Evolutionary conservation across 2,329 filamentous ascomycete species (phyloP).

Genomic region (Colletotrichum tanaceti): DNA sequence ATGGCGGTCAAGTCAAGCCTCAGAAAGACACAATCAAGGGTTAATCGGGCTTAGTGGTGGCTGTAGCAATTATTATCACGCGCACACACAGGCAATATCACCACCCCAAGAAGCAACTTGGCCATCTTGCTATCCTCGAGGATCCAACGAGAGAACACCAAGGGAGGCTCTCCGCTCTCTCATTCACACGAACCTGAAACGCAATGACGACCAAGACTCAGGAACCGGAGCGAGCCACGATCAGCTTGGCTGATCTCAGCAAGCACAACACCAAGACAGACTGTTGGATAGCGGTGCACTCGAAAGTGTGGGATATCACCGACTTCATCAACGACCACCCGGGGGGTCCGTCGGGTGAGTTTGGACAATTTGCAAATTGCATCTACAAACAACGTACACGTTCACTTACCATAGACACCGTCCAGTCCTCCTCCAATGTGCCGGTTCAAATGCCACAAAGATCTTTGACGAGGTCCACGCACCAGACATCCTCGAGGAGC

Average conservation of each 20-base stretch:
- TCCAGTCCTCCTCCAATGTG: slow-evolving; percentile 57
- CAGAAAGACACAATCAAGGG: neutral
- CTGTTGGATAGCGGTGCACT: slow-evolving; percentile 77
- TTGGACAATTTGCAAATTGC: no score
- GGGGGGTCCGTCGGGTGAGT: slow-evolving; percentile 50
- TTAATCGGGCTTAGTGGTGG: neutral
- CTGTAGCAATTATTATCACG: neutral
- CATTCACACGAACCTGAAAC: neutral
- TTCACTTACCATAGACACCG: slow-evolving; percentile 46
- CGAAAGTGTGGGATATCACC: slow-evolving; percentile 76
- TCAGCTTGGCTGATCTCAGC: slow-evolving; percentile 53
- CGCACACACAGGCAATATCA: neutral
- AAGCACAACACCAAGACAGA: slow-evolving; percentile 61
- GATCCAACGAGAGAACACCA: no score
- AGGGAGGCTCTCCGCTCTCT: no score
- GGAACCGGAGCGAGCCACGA: slow-evolving; percentile 18
- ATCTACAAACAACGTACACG: neutral
- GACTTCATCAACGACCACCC: slow-evolving; percentile 65
- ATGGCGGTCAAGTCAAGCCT: neutral
- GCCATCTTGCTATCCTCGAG: no score
- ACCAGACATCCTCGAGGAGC: slow-evolving; percentile 45
- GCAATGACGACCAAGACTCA: slow-evolving; percentile 16
- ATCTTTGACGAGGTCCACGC: slow-evolving; percentile 51
- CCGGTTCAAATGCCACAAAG: slow-evolving; percentile 50
- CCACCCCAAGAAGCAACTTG: no score